Base-by-base conservation (phyloP, 495 filamentous ascomycete species). In the Xanthoparmelia taractica region DNA sequence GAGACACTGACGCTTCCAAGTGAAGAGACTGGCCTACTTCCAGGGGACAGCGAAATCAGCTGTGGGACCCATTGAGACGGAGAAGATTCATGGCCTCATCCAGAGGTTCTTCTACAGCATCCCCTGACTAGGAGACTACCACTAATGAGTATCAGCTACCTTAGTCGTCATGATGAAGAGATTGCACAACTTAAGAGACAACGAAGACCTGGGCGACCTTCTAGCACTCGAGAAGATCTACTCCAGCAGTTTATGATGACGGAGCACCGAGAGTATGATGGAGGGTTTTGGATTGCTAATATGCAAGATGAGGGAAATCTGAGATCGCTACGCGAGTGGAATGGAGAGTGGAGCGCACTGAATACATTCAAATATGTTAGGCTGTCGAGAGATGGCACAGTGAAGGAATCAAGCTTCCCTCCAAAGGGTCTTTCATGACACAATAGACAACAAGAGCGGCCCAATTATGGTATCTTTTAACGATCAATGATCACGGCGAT, bases 241-340 rank as follows among this genome's bases (percentile, higher is more conserved):
- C 75, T 97, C 31, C 83, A 80, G 65, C 85, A 92, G 68, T 83
- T 84, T 55, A 85, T 88, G 55, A 78, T 80, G 25, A 75, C 75
- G 25, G 90, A 97, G 66, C 77, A 87, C 67, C 87, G 87, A 70
- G 94, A 98, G 76, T 88, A 90, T 66, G 80, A 84, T 55, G 88
- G 86, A 34, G 94, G 94, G 0, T 96, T 95, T 69, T 90, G 86
- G 81, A 72, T 87, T 66, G 87, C 87, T 1, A 83, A 91, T 63
- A 61, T 90, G 40, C 71, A 76, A 57, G 75, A 86, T 52, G 66
- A 68, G 56, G 75, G 80, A 48, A 87, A 82, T 63, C 60, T 89
- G 45, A 68, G 72, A 58, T 74, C 69, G 60, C 71, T 91, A 63
- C 72, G 73, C 65, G 64, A 69, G 12, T 91, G 87, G 87, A 84